A percentile compares a stretch with the other conserved stretches of the same genome.
phyloP scores from a whole-genome alignment of 495 filamentous ascomycete species.

The Amniculicola lignicola region DNA sequence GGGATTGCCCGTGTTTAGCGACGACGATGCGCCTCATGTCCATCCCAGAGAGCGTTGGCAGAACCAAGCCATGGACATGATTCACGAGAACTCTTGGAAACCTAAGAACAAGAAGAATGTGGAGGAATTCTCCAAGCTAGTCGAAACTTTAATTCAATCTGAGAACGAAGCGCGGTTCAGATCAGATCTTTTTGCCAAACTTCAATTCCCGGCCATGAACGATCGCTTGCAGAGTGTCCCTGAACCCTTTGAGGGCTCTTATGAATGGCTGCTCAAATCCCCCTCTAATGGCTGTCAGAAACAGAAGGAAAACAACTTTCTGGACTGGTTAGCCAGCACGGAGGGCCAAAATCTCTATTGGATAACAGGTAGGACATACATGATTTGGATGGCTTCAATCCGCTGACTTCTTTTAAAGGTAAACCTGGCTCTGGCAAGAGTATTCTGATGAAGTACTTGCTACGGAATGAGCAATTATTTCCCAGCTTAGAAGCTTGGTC shows the following conservation, averaged over 20 bases:
- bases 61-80: slow-evolving; percentile 4
- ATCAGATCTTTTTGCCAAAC: background rate
- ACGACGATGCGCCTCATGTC: background rate
- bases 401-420: background rate
- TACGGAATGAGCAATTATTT: slow-evolving; percentile 2
- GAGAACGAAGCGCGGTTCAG: slow-evolving; percentile 5
- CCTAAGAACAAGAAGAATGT: slow-evolving; percentile 17
- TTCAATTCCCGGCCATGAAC: slow-evolving; percentile 5
- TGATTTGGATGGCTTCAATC: background rate
- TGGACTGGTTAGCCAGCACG: slow-evolving; percentile 7
- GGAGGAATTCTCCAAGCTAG: slow-evolving; percentile 10
- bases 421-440: slow-evolving; percentile 21
- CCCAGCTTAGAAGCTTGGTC: slow-evolving; percentile 15
- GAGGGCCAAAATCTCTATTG: slow-evolving; percentile 18
- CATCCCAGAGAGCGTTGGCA: slow-evolving; percentile 11
- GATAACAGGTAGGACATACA: slow-evolving; percentile 5
- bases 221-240: slow-evolving; percentile 10
- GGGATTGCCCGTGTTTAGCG: slow-evolving; percentile 5
- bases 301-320: background rate
- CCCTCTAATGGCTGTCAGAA: background rate
- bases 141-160: background rate
- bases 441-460: slow-evolving; percentile 18
- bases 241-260: slow-evolving; percentile 3
- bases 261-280: slow-evolving; percentile 20
- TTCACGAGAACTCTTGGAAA: slow-evolving; percentile 12